A percentile compares a stretch with the other conserved stretches of the same genome.
phyloP scores from a whole-genome alignment of 805 yeast genomes.

The Candida wancherniae region DNA sequence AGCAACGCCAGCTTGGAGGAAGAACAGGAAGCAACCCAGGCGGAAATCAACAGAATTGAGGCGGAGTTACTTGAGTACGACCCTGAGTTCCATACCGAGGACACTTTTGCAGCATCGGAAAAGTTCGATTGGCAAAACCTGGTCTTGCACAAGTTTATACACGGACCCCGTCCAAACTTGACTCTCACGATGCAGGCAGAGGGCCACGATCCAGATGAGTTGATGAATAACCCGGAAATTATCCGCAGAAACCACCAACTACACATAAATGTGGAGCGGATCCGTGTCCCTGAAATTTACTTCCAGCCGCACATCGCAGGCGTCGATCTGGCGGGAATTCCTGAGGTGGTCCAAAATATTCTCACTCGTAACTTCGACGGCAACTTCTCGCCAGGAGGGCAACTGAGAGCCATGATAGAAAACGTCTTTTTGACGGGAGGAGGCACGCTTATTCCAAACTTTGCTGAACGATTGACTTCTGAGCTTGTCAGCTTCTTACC shows the following conservation, averaged over 20 bases:
- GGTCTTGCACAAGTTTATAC: constrained; percentile 71
- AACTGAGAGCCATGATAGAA: constrained; percentile 46
- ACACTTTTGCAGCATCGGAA: constrained; percentile 68
- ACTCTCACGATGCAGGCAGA: constrained; percentile 43
- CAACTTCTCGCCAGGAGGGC: constrained; percentile 50
- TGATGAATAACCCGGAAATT: constrained; percentile 53
- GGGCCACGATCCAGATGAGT: constrained; percentile 38
- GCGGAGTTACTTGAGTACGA: constrained; percentile 74
- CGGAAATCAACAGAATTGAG: constrained; percentile 58
- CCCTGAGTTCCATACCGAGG: constrained; percentile 80
- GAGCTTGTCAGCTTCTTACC: constrained; percentile 77
- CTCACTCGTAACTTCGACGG: constrained; percentile 56
- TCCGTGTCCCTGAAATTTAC: constrained; percentile 85
- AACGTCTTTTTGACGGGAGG: constrained; percentile 90
- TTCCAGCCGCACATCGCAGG: constrained; percentile 95
- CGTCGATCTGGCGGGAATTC: constrained; percentile 90
- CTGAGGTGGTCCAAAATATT: constrained; percentile 68
- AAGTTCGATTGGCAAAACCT: constrained; percentile 79
- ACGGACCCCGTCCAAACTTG: constrained; percentile 87
- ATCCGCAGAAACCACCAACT: constrained; percentile 86
- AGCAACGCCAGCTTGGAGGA: constrained; percentile 74
- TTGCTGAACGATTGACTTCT: constrained; percentile 57
- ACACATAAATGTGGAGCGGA: constrained; percentile 85
- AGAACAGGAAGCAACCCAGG: constrained; percentile 69
- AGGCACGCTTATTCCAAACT: constrained; percentile 57